phyloP scores from a whole-genome alignment of 2,329 filamentous ascomycete species.

The Xylaria sp. region DNA sequence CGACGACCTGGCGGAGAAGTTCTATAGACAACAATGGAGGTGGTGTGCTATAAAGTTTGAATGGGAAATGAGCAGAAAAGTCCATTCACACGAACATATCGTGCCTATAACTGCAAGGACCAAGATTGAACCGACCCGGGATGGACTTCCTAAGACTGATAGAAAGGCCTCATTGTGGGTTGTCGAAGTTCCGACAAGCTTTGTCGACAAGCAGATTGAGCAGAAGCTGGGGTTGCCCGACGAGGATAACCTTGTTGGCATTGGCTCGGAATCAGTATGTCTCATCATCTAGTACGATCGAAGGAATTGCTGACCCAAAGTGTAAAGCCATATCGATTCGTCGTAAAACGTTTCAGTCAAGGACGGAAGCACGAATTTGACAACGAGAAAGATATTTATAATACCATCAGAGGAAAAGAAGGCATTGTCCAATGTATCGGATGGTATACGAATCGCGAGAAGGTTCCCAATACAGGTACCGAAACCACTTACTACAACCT shows the following conservation, averaged over 20 bases:
- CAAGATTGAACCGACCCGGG: conserved; percentile 29
- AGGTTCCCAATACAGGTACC: conserved; percentile 1
- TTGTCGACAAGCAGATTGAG: conserved; percentile 18
- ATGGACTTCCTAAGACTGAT: conserved; percentile 18
- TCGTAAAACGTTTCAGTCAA: conserved; percentile 33
- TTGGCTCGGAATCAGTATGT: conserved; percentile 13
- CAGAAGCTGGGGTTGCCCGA: conserved; percentile 18
- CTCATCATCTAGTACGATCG: not conserved
- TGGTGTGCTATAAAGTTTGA: conserved; percentile 40
- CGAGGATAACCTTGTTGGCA: not conserved
- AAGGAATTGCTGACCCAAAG: not conserved
- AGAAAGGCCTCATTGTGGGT: conserved; percentile 31
- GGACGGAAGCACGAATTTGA: conserved; percentile 40
- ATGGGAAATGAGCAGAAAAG: conserved; percentile 30
- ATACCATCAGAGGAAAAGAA: conserved; percentile 38
- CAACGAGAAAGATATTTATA: conserved; percentile 49
- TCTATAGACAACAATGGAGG: conserved; percentile 30
- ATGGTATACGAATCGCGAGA: conserved; percentile 41
- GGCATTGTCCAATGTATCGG: conserved; percentile 50
- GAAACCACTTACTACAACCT: conserved; percentile 46
- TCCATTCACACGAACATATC: conserved; percentile 22
- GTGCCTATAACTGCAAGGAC: conserved; percentile 22
- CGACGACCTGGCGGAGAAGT: conserved; percentile 10
- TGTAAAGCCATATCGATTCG: conserved; percentile 19
- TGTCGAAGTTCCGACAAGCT: conserved; percentile 29